These are phyloP conservation scores for Calonectria naviculata DNA, from an alignment of 2,329 filamentous ascomycete genomes.

Conservation along the genomic window DNA sequence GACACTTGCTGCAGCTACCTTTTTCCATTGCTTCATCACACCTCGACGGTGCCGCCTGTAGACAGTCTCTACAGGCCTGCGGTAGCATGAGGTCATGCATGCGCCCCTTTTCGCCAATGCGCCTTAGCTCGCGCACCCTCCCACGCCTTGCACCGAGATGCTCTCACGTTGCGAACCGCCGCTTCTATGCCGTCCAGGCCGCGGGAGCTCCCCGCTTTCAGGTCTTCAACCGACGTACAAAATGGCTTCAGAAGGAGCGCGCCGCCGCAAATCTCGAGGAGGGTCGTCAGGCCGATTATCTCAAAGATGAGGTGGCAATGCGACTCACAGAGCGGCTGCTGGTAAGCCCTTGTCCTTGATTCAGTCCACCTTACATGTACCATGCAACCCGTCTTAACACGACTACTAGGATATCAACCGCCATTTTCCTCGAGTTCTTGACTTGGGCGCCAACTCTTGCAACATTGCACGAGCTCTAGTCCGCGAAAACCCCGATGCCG, in stretches of 20 bases:
- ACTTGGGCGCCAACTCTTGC: conserved; percentile 95
- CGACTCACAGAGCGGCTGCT: conserved; percentile 88
- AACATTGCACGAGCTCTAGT: conserved; percentile 89
- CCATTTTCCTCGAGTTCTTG: conserved; percentile 83
- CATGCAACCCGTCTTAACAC: conserved; percentile 22
- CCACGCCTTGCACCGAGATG: conserved; percentile 28
- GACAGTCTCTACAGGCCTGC: conserved; percentile 23
- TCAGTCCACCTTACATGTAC: neutral
- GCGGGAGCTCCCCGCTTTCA: conserved; percentile 83
- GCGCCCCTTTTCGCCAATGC: conserved; percentile 37
- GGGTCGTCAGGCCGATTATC: conserved; percentile 87
- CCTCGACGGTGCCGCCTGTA: conserved; percentile 16
- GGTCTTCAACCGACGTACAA: conserved; percentile 89
- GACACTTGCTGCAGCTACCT: conserved; percentile 23
- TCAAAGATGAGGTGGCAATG: conserved; percentile 90
- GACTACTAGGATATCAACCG: conserved; percentile 85
- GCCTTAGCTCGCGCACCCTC: conserved; percentile 38
- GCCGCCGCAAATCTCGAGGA: conserved; percentile 76
- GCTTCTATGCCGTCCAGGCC: conserved; percentile 82
- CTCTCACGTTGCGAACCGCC: conserved; percentile 42
- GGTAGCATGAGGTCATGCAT: conserved; percentile 46
- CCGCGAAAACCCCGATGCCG: conserved; percentile 73
- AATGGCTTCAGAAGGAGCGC: conserved; percentile 92
- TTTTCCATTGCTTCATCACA: conserved; percentile 1
- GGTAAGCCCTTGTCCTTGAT: conserved; percentile 55